Conservation (phyloP, 2,329 filamentous ascomycete species). For the Pseudogymnoascus verrucosus region DNA sequence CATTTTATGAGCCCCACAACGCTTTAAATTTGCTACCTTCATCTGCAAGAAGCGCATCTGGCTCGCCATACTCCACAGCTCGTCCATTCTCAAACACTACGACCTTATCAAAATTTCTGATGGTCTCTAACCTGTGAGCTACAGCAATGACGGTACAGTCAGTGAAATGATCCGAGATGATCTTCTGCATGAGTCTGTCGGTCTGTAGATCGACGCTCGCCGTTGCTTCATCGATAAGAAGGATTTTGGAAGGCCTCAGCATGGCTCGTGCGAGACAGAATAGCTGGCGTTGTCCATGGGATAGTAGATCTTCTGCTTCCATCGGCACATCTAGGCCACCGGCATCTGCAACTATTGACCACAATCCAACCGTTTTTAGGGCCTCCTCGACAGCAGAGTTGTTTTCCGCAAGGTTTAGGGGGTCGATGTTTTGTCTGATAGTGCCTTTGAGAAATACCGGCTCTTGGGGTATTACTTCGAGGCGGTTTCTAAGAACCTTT, state of each 20-base stretch:
- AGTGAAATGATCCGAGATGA: conserved; percentile 42
- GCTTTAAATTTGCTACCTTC: conserved; percentile 14
- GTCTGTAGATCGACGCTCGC: conserved; percentile 40
- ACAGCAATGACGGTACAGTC: conserved; percentile 40
- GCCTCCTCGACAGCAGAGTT: conserved; percentile 35
- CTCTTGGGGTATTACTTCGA: conserved; percentile 43
- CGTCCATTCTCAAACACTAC: conserved; percentile 37
- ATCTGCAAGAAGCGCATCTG: conserved; percentile 54
- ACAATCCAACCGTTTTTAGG: conserved; percentile 37
- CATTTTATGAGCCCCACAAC: conserved; percentile 14
- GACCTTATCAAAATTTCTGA: conserved; percentile 37
- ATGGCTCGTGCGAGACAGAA: conserved; percentile 41
- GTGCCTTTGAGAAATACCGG: conserved; percentile 38
- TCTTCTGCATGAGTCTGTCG: conserved; percentile 43
- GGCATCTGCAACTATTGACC: conserved; percentile 29
- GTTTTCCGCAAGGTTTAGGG: conserved; percentile 25
- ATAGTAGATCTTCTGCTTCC: conserved; percentile 27
- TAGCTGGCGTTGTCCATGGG: conserved; percentile 39
- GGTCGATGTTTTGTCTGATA: conserved; percentile 41
- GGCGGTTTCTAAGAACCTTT: conserved; percentile 34
- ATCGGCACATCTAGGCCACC: conserved; percentile 34
- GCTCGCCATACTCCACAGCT: conserved; percentile 78
- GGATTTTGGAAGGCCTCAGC: conserved; percentile 28
- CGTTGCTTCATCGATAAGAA: conserved; percentile 29
- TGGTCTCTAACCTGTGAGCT: conserved; percentile 28